Base-by-base conservation (phyloP, 2,329 filamentous ascomycete species). In the Phoma sp. region DNA sequence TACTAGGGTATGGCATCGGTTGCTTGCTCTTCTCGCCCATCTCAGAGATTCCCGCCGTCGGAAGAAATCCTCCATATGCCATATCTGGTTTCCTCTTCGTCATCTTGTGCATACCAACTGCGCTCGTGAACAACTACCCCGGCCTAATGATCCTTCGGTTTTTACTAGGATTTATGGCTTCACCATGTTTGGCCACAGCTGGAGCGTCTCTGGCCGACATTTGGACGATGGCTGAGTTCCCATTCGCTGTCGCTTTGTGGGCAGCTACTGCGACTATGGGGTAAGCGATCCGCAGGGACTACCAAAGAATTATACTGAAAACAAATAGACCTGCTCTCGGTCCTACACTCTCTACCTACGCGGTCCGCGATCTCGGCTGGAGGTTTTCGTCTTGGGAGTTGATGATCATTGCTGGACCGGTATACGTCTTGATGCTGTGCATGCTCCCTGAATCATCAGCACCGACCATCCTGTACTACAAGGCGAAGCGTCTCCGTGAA, bases 401-500 rank as follows among this genome's bases (percentile, higher is more conserved):
- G 67, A 79, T 93, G 24, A 93, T 96, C 68, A 71, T 95, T 11
- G 79, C 89, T n/a, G 86, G 82, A 4, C 72, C 87, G 30, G 82
- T 89, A 61, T 93, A 88, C 83, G 55, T 89, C 13, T 70, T 93
- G 55, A 91, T 95, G 74, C 87, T 87, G 22, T 90, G 93, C 74
- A 90, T 89, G 23, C 85, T 96, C 1, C 90, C 90, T 2, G 91
- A 96, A 75, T 96, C 92, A 0, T 96, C 93, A 68, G 87, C 89
- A 0, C 90, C 91, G 0, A 43, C 83, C 82, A 68, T 70, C 6
- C 51, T 71, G 3, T 68, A 66, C 54, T 79, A 79, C 36, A 83
- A 90, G n/a, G 92, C 92, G 1, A 80, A 82, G 68, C 89, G 89
- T 69, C 77, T 93, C 53, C 83, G 91, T 44, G 84, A 87, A 70